Evolutionary conservation across 1,284 basidiomycete genomes (phyloP).

Genomic region (Moniliella sp.): DNA sequence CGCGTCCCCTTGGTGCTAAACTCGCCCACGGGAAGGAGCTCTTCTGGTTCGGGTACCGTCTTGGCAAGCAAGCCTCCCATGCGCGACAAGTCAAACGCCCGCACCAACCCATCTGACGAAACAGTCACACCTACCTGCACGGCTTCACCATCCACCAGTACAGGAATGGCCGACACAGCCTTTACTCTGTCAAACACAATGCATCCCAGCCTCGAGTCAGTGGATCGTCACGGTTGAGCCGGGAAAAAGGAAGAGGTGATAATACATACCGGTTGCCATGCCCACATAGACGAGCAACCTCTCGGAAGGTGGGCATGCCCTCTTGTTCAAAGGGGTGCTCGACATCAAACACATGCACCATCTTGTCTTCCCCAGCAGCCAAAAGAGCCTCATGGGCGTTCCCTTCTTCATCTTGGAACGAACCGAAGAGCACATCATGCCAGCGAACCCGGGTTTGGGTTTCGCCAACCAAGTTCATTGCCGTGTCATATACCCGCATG

Average conservation of each 20-base stretch:
- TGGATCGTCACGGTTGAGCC: too few species aligned
- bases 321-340: not conserved
- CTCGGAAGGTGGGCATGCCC: constrained; percentile 1
- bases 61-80: constrained; percentile 1
- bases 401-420: not conserved
- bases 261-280: constrained; percentile 29
- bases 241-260: too few species aligned
- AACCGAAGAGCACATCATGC: constrained; percentile 12
- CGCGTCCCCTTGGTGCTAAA: constrained; percentile 25
- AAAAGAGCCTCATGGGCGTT: constrained; percentile 14
- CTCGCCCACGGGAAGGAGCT: constrained; percentile 8
- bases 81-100: constrained; percentile 16
- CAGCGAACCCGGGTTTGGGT: constrained; percentile 13
- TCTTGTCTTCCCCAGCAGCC: constrained; percentile 6
- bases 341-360: constrained; percentile 2
- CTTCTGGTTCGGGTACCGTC: constrained; percentile 2
- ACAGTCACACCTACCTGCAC: constrained; percentile 17
- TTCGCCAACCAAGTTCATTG: constrained; percentile 22
- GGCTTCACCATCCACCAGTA: too few species aligned
- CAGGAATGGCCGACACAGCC: too few species aligned
- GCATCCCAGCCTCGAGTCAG: too few species aligned
- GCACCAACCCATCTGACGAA: constrained; percentile 28
- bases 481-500: constrained; percentile 13
- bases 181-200: too few species aligned
- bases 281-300: constrained; percentile 17